Conservation (phyloP, 2,329 filamentous ascomycete genomes). For the Phaeosphaeria sp. region DNA sequence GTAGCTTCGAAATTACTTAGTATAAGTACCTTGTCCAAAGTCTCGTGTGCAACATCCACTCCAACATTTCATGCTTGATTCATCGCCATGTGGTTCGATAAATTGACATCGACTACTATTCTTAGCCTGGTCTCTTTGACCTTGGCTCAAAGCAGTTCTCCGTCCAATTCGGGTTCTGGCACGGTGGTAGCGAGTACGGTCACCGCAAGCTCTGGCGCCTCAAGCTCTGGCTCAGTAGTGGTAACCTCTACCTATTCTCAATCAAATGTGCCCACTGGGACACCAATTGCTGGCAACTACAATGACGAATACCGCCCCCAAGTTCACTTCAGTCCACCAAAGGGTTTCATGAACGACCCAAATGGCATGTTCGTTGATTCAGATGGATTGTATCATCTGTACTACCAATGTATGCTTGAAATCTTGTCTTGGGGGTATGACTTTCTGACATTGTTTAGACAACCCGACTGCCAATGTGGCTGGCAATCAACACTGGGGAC, state of each 20-base stretch:
- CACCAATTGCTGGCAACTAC: constrained; percentile 50
- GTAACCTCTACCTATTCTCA: constrained; percentile 30
- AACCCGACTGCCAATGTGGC: constrained; percentile 58
- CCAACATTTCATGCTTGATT: background rate
- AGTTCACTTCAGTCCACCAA: constrained; percentile 63
- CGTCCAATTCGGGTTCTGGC: background rate
- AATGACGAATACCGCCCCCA: constrained; percentile 56
- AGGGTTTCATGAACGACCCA: constrained; percentile 65
- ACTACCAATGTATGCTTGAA: constrained; percentile 64
- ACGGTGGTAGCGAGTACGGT: background rate
- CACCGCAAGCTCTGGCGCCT: background rate
- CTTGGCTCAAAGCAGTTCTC: constrained; percentile 2
- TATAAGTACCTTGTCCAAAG: background rate
- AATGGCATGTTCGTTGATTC: constrained; percentile 68
- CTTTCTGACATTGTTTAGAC: constrained; percentile 37
- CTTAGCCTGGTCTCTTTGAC: background rate
- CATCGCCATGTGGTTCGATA: background rate
- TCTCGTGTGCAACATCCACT: background rate
- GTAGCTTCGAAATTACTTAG: background rate
- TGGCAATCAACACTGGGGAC: constrained; percentile 72
- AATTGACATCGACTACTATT: background rate
- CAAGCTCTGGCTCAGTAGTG: too few relatives aligned
- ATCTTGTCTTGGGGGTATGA: background rate
- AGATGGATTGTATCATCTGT: constrained; percentile 67
- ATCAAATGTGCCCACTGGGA: constrained; percentile 38